Evolutionary conservation across 202 grass and related monocot species (phyloP).

Genomic region (Dendrocalamus latiflorus): DNA sequence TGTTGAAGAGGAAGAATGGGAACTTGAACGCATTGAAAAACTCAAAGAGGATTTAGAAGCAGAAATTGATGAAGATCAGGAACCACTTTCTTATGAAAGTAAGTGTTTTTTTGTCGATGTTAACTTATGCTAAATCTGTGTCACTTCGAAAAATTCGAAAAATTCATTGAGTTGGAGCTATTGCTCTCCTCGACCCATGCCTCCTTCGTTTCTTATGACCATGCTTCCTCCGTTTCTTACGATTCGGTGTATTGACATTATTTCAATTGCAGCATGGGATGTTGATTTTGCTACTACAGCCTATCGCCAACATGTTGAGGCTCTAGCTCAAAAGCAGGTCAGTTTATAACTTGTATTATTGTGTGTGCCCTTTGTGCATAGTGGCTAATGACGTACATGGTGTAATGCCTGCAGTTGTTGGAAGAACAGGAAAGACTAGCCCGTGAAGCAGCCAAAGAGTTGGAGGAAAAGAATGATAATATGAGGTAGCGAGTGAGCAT

Average conservation of each 20-base stretch:
- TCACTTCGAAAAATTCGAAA: not conserved
- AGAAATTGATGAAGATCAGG: conserved; percentile 98
- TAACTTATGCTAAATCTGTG: not conserved
- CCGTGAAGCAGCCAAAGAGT: conserved; percentile 58
- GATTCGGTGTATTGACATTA: conserved; percentile 7
- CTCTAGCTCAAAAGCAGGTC: conserved; percentile 88
- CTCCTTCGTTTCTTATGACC: too few species aligned
- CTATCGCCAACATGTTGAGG: conserved; percentile 93
- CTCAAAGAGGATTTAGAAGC: conserved; percentile 97
- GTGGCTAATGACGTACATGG: conserved; percentile 20
- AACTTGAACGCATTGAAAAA: conserved; percentile 96
- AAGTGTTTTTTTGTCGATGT: conserved; percentile 32
- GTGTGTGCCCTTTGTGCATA: not conserved
- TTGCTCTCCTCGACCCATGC: not conserved
- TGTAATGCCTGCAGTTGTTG: conserved; percentile 56
- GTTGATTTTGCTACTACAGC: conserved; percentile 93
- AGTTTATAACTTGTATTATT: conserved; percentile 28
- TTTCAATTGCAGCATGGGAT: conserved; percentile 86
- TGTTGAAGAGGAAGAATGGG: conserved; percentile 92
- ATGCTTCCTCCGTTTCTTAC: not conserved
- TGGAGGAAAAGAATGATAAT: conserved; percentile 55
- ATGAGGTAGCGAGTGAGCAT: conserved; percentile 29
- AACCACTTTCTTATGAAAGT: conserved; percentile 93
- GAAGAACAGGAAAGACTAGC: conserved; percentile 91
- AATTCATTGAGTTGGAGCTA: not conserved